A percentile compares a stretch with the other conserved stretches of the same genome.
phyloP scores from a whole-genome alignment of 1,139 yeast genomes.

The Yamadazyma blattariae region DNA sequence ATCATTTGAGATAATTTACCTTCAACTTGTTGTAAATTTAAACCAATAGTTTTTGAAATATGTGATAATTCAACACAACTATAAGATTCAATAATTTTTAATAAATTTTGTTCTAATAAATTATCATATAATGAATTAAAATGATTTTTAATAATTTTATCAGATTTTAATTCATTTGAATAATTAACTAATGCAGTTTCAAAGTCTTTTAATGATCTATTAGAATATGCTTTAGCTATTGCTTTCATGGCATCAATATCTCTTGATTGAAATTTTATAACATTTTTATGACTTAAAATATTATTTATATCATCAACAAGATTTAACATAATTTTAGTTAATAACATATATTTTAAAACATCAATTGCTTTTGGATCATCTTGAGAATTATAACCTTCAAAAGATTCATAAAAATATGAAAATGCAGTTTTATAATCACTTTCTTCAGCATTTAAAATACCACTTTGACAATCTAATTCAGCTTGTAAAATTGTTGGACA shows the following conservation, averaged over 20 bases:
- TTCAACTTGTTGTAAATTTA: constrained; percentile 86
- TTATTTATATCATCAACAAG: constrained; percentile 81
- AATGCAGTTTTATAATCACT: constrained; percentile 95
- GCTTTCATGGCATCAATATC: constrained; percentile 91
- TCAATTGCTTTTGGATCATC: constrained; percentile 68
- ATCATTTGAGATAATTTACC: constrained; percentile 96
- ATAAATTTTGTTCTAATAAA: constrained; percentile 85
- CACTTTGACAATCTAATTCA: constrained; percentile 91
- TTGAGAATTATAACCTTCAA: constrained; percentile 74
- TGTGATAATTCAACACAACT: constrained; percentile 91
- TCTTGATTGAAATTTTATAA: constrained; percentile 70
- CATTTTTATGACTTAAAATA: constrained; percentile 75
- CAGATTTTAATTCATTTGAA: constrained; percentile 75
- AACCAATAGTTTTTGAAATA: constrained; percentile 82
- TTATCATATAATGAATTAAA: constrained; percentile 92
- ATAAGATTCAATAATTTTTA: constrained; percentile 94
- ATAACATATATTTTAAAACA: constrained; percentile 86
- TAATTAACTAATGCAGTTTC: constrained; percentile 75
- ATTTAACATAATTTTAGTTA: constrained; percentile 91
- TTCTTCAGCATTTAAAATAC: constrained; percentile 94
- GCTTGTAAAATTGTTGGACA: constrained; percentile 96
- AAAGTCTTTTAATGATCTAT: constrained; percentile 88
- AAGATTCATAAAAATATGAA: constrained; percentile 91
- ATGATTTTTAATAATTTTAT: constrained; percentile 87
- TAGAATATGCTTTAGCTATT: constrained; percentile 83